Conservation (phyloP, 2,329 filamentous ascomycete genomes). For the Malbranchea cinnamomea region DNA sequence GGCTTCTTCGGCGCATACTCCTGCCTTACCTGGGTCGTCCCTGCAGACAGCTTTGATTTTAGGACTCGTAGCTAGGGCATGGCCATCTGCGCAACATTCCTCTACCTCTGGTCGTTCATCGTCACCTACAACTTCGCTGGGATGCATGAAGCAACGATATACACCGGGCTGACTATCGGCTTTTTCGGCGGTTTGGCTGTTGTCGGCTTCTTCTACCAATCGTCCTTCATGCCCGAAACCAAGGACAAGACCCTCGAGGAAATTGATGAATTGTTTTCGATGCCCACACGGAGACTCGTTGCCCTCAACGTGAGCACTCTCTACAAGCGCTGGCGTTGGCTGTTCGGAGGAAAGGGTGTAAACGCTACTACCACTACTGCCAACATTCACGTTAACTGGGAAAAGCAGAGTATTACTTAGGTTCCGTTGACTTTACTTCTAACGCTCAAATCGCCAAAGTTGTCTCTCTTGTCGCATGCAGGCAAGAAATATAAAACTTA, state of each 20-base stretch:
- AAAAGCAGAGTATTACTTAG: too few relatives aligned
- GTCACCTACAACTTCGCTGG: conserved; percentile 55
- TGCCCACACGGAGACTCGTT: too few relatives aligned
- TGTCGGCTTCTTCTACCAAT: conserved; percentile 51
- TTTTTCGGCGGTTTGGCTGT: conserved; percentile 57
- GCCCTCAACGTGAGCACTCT: too few relatives aligned
- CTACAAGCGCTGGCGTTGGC: too few relatives aligned
- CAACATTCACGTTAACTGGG: too few relatives aligned
- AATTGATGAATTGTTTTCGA: conserved; percentile 7
- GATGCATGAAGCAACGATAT: conserved; percentile 49
- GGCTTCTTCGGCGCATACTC: conserved; percentile 53
- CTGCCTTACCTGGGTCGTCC: conserved; percentile 45
- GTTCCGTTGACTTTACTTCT: too few relatives aligned
- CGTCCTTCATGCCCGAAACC: conserved; percentile 56
- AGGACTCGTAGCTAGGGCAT: conserved; percentile 46
- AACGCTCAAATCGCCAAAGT: too few relatives aligned
- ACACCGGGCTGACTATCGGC: conserved; percentile 46
- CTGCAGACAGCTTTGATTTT: conserved; percentile 3
- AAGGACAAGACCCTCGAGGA: conserved; percentile 35
- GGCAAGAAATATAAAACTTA: too few relatives aligned
- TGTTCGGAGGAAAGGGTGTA: too few relatives aligned
- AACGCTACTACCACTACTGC: too few relatives aligned
- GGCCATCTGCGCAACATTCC: conserved; percentile 47
- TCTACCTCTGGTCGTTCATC: conserved; percentile 52
- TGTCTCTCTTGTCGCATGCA: too few relatives aligned